phyloP scores from a whole-genome alignment of 78 protist species.

The Dictyostelium capitatum region DNA sequence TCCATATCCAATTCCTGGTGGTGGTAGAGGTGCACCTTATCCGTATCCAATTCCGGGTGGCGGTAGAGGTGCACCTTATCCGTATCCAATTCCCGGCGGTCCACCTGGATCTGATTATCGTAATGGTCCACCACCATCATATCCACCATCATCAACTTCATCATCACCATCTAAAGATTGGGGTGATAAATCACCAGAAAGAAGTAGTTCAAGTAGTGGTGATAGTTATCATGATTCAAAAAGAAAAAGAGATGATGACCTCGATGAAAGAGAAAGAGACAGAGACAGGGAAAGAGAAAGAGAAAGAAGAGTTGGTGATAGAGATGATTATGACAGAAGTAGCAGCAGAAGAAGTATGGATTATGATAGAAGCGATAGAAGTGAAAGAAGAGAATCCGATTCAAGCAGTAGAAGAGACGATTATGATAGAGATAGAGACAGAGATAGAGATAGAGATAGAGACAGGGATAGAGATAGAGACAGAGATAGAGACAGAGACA shows the following conservation, averaged over 20 bases:
- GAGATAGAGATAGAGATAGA: conserved; percentile 25
- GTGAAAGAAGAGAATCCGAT: conserved; percentile 7
- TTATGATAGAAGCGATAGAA: background rate
- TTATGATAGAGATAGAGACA: conserved; percentile 2
- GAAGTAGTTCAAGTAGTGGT: no score
- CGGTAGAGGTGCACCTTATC: conserved; percentile 11
- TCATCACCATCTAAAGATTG: background rate
- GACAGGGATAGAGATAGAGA: conserved; percentile 7
- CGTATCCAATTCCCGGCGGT: background rate
- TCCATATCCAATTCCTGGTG: background rate
- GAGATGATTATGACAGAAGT: background rate
- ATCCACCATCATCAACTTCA: background rate
- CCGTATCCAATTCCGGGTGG: background rate
- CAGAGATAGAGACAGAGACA: conserved; percentile 45
- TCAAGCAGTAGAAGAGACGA: conserved; percentile 14
- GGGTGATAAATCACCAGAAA: conserved; percentile 12
- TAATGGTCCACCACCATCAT: background rate
- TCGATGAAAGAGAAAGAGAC: conserved; percentile 52
- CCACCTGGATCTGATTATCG: background rate
- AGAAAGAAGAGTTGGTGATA: conserved; percentile 24
- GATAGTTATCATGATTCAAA: conserved; percentile 14
- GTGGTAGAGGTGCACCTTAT: conserved; percentile 8
- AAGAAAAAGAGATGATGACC: conserved; percentile 67
- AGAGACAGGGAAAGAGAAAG: conserved; percentile 63
- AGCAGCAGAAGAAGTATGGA: background rate